Conservation (phyloP, 2,329 filamentous ascomycete genomes). For the Tolypocladium pustulatum region DNA sequence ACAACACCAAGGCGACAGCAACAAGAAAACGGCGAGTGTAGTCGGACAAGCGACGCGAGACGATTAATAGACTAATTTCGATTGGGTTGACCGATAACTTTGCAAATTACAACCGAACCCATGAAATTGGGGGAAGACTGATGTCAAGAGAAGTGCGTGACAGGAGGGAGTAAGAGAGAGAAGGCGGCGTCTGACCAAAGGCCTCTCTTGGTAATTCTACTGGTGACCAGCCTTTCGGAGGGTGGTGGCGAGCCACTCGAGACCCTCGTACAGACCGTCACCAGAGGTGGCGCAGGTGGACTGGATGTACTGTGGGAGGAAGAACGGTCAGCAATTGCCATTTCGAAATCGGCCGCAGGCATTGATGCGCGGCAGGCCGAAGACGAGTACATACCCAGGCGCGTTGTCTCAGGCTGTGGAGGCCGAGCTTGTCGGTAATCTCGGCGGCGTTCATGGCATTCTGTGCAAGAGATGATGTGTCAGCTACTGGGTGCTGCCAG, state of each 20-base stretch:
- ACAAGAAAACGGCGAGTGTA: constrained; percentile 8
- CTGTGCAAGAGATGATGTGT: constrained; percentile 32
- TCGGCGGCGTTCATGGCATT: constrained; percentile 99
- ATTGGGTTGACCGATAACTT: constrained; percentile 43
- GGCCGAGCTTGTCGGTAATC: constrained; percentile 99
- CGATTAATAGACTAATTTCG: constrained; percentile 42
- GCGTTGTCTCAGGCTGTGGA: constrained; percentile 97
- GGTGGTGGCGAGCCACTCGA: constrained; percentile 81
- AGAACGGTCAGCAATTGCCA: constrained; percentile 5
- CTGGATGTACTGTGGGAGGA: constrained; percentile 75
- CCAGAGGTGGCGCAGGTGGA: constrained; percentile 97
- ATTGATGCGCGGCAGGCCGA: not conserved
- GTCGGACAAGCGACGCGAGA: constrained; percentile 18
- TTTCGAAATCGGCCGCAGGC: not conserved
- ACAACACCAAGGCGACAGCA: constrained; percentile 10
- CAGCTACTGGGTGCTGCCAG: not conserved
- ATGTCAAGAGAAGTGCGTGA: constrained; percentile 28
- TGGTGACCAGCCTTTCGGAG: constrained; percentile 65
- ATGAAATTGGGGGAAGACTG: constrained; percentile 30
- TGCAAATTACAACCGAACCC: constrained; percentile 49
- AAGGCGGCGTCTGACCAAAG: constrained; percentile 20
- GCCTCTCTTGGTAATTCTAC: constrained; percentile 35
- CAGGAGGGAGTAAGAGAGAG: constrained; percentile 24
- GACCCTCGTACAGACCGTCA: constrained; percentile 98
- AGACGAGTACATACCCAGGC: constrained; percentile 70